These are phyloP conservation scores for Chaetothyriales sp. DNA, from an alignment of 2,329 filamentous ascomycete genomes.

Conservation along the genomic window DNA sequence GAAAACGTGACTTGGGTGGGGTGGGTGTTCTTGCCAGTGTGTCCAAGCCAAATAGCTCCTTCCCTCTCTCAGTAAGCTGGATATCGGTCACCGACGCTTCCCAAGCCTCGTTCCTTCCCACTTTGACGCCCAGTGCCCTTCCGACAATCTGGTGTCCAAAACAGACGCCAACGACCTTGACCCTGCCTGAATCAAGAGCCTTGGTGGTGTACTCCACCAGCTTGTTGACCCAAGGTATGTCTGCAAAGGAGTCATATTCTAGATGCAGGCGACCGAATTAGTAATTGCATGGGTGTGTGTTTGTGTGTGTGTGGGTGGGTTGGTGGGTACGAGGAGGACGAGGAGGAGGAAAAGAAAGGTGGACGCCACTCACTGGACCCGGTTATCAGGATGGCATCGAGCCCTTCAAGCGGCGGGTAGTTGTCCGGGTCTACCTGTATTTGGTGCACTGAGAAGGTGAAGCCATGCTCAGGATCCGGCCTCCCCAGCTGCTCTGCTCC, in stretches of 20 bases:
- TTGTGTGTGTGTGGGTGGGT: too few species aligned
- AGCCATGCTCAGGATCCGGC: slow-evolving; percentile 23
- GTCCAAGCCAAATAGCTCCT: slow-evolving; percentile 54
- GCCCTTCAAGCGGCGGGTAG: slow-evolving; percentile 56
- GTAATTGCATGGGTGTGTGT: not conserved
- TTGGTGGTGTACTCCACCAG: slow-evolving; percentile 53
- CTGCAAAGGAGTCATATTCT: slow-evolving; percentile 59
- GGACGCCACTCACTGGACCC: slow-evolving; percentile 43
- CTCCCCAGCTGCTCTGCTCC: slow-evolving; percentile 35
- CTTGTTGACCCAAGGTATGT: slow-evolving; percentile 59
- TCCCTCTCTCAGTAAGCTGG: slow-evolving; percentile 52
- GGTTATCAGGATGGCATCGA: slow-evolving; percentile 73
- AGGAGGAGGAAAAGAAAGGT: not conserved
- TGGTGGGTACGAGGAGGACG: too few species aligned
- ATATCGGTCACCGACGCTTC: slow-evolving; percentile 63
- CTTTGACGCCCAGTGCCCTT: slow-evolving; percentile 52
- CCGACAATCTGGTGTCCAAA: slow-evolving; percentile 80
- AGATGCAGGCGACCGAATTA: slow-evolving; percentile 10
- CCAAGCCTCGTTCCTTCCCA: slow-evolving; percentile 55
- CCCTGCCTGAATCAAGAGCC: slow-evolving; percentile 44
- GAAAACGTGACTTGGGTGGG: not conserved
- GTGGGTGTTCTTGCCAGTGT: slow-evolving; percentile 35
- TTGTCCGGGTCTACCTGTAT: slow-evolving; percentile 48
- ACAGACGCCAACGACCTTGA: slow-evolving; percentile 65
- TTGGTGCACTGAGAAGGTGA: slow-evolving; percentile 53